Percentiles rank a stretch among this genome's conserved stretches.
These are phyloP conservation scores for Niebla homalea DNA, from an alignment of 495 filamentous ascomycete species.

Conservation along the genomic window DNA sequence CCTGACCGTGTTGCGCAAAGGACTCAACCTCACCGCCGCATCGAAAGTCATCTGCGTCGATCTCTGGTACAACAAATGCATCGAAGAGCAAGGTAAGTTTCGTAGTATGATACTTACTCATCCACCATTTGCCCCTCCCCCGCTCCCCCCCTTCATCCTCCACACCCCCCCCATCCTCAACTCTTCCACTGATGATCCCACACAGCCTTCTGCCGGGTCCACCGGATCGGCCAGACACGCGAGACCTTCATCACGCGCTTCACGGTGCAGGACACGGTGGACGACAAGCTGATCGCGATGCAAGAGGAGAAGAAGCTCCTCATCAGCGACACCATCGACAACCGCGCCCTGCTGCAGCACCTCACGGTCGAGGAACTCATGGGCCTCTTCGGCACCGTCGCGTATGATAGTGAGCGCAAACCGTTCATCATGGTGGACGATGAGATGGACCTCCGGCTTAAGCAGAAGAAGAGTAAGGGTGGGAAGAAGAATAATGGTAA, in stretches of 20 bases:
- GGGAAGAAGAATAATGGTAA: too few species aligned
- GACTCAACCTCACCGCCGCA: slow-evolving; percentile 40
- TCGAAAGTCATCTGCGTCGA: slow-evolving; percentile 46
- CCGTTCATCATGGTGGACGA: slow-evolving; percentile 13
- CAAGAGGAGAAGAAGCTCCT: slow-evolving; percentile 20
- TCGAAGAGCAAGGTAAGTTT: slow-evolving; percentile 37
- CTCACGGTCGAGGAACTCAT: slow-evolving; percentile 10
- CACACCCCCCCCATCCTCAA: too few species aligned
- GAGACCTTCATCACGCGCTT: slow-evolving; percentile 41
- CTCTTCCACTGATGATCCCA: not conserved
- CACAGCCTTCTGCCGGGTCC: slow-evolving; percentile 50
- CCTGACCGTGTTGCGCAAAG: not conserved
- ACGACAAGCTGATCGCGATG: slow-evolving; percentile 34
- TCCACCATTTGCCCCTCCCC: slow-evolving; percentile 22
- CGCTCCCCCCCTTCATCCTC: slow-evolving; percentile 1
- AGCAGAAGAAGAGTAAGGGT: not conserved
- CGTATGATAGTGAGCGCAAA: not conserved
- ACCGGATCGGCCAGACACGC: slow-evolving; percentile 46
- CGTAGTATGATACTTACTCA: slow-evolving; percentile 15
- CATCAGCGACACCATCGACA: slow-evolving; percentile 20
- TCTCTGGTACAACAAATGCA: slow-evolving; percentile 45
- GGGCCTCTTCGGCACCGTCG: slow-evolving; percentile 9
- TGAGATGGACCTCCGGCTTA: not conserved
- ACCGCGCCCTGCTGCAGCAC: slow-evolving; percentile 1
- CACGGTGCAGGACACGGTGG: slow-evolving; percentile 35